phyloP scores from a whole-genome alignment of 129 eudicot genomes.

The Tanacetum coccineum region DNA sequence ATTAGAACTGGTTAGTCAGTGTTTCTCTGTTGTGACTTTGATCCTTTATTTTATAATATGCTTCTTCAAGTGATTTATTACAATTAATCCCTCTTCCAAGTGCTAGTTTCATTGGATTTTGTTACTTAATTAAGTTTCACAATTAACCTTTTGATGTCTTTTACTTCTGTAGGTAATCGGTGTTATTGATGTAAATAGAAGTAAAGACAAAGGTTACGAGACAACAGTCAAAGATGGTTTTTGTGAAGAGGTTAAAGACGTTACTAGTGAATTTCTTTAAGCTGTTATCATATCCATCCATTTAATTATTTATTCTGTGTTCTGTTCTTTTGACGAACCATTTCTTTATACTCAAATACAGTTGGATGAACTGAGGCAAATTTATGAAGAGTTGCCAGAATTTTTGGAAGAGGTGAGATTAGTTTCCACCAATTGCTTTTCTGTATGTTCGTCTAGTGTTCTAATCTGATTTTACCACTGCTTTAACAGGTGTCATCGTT shows the following conservation, averaged over 20 bases:
- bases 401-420: slow-evolving; percentile 76
- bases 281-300: background rate
- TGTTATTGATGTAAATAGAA: slow-evolving; percentile 73
- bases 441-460: slow-evolving; percentile 13
- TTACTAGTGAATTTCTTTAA: slow-evolving; percentile 9
- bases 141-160: background rate
- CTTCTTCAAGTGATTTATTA: slow-evolving; percentile 16
- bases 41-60: slow-evolving; percentile 4
- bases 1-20: slow-evolving; percentile 67
- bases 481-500: slow-evolving; percentile 64
- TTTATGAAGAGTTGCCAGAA: slow-evolving; percentile 92
- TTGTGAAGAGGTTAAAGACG: slow-evolving; percentile 74
- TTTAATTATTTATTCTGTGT: background rate
- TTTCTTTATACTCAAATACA: slow-evolving; percentile 30
- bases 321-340: slow-evolving; percentile 19
- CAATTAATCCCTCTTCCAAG: background rate
- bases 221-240: slow-evolving; percentile 84
- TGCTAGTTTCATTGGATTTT: slow-evolving; percentile 6
- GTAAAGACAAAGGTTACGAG: slow-evolving; percentile 81
- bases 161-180: slow-evolving; percentile 69
- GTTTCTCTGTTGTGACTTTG: background rate
- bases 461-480: slow-evolving; percentile 18
- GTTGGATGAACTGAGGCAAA: slow-evolving; percentile 97
- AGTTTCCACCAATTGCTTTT: slow-evolving; percentile 6
- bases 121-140: background rate